These are phyloP conservation scores for Pseudonitzschia pungens DNA, from an alignment of 108 stramenopile species.

Conservation along the genomic window DNA sequence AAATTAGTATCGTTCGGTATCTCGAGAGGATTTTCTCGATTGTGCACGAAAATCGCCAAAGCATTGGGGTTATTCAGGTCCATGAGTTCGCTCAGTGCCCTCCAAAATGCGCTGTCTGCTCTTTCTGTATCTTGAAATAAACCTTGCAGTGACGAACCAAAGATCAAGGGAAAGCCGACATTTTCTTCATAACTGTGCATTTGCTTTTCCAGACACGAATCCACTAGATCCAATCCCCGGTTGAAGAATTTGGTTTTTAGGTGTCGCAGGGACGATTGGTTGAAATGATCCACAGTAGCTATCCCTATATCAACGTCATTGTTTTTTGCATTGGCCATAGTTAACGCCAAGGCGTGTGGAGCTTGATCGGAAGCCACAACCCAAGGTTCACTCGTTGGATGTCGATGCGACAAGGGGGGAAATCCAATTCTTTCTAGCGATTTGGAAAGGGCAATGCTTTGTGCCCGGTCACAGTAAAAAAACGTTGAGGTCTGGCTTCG, in stretches of 20 bases:
- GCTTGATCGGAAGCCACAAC: slow-evolving; percentile 40
- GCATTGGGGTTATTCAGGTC: slow-evolving; percentile 35
- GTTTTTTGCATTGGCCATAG: slow-evolving; percentile 24
- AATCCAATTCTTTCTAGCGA: slow-evolving; percentile 3
- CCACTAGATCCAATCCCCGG: not conserved
- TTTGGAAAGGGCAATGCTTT: slow-evolving; percentile 47
- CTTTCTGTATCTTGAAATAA: slow-evolving; percentile 48
- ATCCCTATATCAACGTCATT: slow-evolving; percentile 12
- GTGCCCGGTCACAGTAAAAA: not conserved
- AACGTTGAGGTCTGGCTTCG: not conserved
- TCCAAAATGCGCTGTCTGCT: slow-evolving; percentile 33
- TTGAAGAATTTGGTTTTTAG: slow-evolving; percentile 27
- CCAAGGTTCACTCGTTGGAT: not conserved
- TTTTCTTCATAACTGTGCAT: not conserved
- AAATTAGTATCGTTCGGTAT: slow-evolving; percentile 16
- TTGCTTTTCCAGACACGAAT: not conserved
- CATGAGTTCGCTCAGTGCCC: slow-evolving; percentile 37
- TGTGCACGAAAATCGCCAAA: slow-evolving; percentile 44
- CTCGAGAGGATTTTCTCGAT: slow-evolving; percentile 15
- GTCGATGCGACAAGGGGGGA: not conserved
- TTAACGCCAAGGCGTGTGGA: slow-evolving; percentile 34
- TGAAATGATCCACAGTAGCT: slow-evolving; percentile 18
- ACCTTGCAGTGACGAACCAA: slow-evolving; percentile 56
- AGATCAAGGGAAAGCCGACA: slow-evolving; percentile 46
- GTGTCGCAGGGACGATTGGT: slow-evolving; percentile 22